These are phyloP conservation scores for Juglanconis juglandina DNA, from an alignment of 2,329 filamentous ascomycete species.

Conservation along the genomic window DNA sequence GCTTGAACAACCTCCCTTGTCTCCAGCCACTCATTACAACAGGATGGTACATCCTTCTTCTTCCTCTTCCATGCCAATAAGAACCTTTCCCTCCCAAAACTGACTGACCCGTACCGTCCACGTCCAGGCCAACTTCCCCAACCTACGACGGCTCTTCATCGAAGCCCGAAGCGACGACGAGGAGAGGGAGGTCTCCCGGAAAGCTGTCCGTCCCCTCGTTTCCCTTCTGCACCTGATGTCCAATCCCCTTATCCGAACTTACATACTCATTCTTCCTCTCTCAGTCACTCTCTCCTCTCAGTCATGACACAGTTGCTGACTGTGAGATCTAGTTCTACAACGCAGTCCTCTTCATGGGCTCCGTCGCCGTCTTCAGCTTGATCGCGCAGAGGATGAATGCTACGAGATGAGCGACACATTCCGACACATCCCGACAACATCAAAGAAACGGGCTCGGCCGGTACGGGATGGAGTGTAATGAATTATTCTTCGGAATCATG, in stretches of 20 bases:
- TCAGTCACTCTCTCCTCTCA: neutral
- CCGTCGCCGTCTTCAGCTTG: constrained; percentile 89
- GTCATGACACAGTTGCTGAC: neutral
- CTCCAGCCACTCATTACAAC: neutral
- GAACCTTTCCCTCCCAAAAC: neutral
- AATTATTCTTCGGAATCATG: too few species aligned
- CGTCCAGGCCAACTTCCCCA: constrained; percentile 18
- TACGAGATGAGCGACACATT: constrained; percentile 24
- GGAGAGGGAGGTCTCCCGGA: constrained; percentile 89
- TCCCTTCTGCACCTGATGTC: too few species aligned
- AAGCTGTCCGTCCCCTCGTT: constrained; percentile 58
- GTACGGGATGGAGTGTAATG: neutral
- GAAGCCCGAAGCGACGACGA: constrained; percentile 15
- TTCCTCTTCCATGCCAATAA: neutral
- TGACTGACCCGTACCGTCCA: neutral
- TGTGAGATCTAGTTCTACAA: constrained; percentile 80
- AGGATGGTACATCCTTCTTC: neutral
- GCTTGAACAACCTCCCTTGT: neutral
- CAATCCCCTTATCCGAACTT: too few species aligned
- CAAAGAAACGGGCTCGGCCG: too few species aligned
- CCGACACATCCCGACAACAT: too few species aligned
- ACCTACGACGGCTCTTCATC: constrained; percentile 17
- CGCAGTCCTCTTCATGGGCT: constrained; percentile 92
- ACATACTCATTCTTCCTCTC: neutral
- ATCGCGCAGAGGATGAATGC: constrained; percentile 82